Base-by-base conservation (phyloP, 2,329 filamentous ascomycete species). In the Zarea fungicola region DNA sequence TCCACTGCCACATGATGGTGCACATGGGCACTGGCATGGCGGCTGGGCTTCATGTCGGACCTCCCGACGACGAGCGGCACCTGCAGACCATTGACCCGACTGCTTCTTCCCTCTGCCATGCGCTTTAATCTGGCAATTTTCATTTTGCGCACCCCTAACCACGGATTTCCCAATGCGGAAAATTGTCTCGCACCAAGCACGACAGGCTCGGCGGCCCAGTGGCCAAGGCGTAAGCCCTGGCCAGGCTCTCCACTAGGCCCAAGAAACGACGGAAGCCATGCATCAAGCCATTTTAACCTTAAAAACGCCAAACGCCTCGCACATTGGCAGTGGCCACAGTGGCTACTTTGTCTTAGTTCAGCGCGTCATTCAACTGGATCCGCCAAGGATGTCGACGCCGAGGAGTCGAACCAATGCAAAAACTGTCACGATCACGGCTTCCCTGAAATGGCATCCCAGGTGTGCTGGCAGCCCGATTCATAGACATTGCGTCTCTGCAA, bases 1-100 rank as follows among this genome's bases (percentile, higher is more conserved):
- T 62, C 41, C 60, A 62, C 47, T 62, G 60, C 43, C 60, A 60
- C 48, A 62, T 63, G 60, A 41, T 60, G 41, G 57, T 61, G 9
- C 58, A 58, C 37, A 52, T 58, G 49, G 54, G 54, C 10, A 58
- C 57, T 10, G 57, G 59, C 8, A 61, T 62, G 60, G 58, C 50
- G 2, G 54, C 55, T 9, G 57, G 53, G n/a, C 48, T 62, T 16
- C 59, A 62, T 32, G 52, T 62, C 4, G 59, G 57, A 25, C 48
- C 43, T 11, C 34, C 48, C 9, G 52, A 43, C 6, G 56, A 59
- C 19, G 48, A 54, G 32, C 35, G 54, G 28, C 55, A 59, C 41
- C 19, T 53, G 10, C 36, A 39, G 6, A 52, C 50, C 6, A 26
- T 58, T 13, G 49, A 56, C 14, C 34, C 42, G 14, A 44, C 51